A percentile compares a stretch with the other conserved stretches of the same genome.
Evolutionary conservation across 129 eudicot species (phyloP).

Genomic region (Smallanthus sonchifolius): DNA sequence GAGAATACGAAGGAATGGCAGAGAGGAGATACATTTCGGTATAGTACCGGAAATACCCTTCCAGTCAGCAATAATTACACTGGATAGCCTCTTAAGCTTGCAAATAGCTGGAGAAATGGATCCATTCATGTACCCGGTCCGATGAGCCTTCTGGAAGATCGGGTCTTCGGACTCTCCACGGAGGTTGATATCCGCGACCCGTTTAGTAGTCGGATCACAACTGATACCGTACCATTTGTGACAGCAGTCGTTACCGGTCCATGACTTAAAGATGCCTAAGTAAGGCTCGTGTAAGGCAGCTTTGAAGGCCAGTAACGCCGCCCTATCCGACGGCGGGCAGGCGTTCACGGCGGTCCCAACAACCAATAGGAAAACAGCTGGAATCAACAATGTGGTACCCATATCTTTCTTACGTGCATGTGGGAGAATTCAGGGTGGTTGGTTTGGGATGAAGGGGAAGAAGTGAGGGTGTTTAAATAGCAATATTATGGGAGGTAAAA

Average conservation of each 20-base stretch:
- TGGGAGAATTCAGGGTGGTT: conserved; percentile 9
- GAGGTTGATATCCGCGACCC: conserved; percentile 86
- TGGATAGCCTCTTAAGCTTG: conserved; percentile 54
- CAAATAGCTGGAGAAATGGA: conserved; percentile 77
- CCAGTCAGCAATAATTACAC: conserved; percentile 83
- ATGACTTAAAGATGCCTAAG: conserved; percentile 70
- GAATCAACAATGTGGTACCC: conserved; percentile 22
- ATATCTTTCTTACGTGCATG: conserved; percentile 18
- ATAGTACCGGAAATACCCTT: conserved; percentile 84
- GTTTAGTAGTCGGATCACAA: conserved; percentile 59
- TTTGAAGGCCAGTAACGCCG: conserved; percentile 61
- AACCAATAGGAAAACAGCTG: conserved; percentile 22
- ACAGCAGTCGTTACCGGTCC: conserved; percentile 87
- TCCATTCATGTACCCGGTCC: conserved; percentile 88
- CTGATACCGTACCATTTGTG: conserved; percentile 81
- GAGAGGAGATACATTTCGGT: conserved; percentile 54
- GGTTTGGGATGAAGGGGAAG: conserved; percentile 11
- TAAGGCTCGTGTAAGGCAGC: conserved; percentile 66
- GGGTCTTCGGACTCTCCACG: conserved; percentile 96
- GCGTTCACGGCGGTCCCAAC: conserved; percentile 30
- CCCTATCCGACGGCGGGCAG: conserved; percentile 72
- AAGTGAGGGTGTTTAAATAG: conserved; percentile 1
- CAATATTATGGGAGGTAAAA: neutral
- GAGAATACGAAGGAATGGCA: conserved; percentile 59
- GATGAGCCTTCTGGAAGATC: conserved; percentile 55